A percentile compares a stretch with the other conserved stretches of the same genome.
Evolutionary conservation across 2,329 filamentous ascomycete species (phyloP).

Genomic region (Ceratocystis variospora): DNA sequence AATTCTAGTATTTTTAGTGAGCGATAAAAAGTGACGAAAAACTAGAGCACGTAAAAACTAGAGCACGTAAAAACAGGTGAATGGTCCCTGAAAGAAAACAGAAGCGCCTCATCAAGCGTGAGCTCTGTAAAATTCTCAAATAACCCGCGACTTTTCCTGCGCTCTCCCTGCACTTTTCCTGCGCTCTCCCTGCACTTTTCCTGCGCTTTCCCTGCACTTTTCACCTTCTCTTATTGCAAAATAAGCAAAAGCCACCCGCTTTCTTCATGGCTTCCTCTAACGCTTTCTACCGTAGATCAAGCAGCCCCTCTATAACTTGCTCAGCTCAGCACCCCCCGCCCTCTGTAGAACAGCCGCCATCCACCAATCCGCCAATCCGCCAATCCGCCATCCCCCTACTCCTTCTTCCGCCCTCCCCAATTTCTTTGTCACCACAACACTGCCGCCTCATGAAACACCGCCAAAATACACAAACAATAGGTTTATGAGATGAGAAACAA

Average conservation of each 20-base stretch:
- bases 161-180: not conserved
- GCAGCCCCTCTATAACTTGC: not conserved
- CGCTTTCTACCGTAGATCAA: too few species aligned
- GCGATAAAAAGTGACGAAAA: not conserved
- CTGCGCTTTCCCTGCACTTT: not conserved
- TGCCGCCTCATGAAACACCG: constrained; percentile 1
- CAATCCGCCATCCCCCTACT: not conserved
- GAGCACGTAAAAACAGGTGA: not conserved
- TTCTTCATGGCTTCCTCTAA: too few species aligned
- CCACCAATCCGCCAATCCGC: too few species aligned
- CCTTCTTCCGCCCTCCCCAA: not conserved
- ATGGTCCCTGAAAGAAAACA: not conserved
- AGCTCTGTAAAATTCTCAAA: not conserved
- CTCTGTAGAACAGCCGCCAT: not conserved
- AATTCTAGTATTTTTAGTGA: not conserved
- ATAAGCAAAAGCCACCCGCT: not conserved
- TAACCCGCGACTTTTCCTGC: not conserved
- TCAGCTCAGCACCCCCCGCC: not conserved
- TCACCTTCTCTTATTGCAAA: not conserved
- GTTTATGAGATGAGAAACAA: not conserved
- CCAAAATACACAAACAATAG: not conserved
- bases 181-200: not conserved
- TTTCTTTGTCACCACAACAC: not conserved
- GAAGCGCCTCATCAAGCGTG: not conserved
- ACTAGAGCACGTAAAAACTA: not conserved